Conservation (phyloP, 306 rosid species). For the Lablab purpureus region DNA sequence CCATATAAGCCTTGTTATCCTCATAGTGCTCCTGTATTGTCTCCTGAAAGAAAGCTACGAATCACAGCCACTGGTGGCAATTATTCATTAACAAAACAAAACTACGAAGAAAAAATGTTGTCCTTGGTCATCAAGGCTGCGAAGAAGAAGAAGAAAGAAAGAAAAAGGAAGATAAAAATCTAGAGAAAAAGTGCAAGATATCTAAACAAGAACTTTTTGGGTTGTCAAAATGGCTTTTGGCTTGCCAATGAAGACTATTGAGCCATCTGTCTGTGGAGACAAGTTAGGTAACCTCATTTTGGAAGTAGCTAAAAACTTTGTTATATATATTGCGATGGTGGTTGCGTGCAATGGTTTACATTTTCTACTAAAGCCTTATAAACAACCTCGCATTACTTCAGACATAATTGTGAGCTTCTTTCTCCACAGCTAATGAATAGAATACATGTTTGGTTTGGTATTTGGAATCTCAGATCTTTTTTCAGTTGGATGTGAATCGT, state of each 20-base stretch:
- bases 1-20: constrained; percentile 45
- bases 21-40: constrained; percentile 58
- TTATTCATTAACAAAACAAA: constrained; percentile 34
- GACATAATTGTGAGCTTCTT: constrained; percentile 68
- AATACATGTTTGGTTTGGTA: too few relatives aligned
- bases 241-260: not conserved
- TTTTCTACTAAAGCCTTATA: constrained; percentile 60
- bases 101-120: not conserved
- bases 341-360: constrained; percentile 66
- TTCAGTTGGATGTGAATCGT: too few relatives aligned
- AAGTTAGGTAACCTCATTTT: constrained; percentile 47
- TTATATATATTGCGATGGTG: constrained; percentile 65
- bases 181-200: not conserved
- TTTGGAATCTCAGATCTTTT: too few relatives aligned
- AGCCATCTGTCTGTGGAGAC: constrained; percentile 46
- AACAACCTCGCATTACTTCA: constrained; percentile 78
- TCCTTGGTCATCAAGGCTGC: constrained; percentile 9
- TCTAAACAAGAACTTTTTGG: not conserved
- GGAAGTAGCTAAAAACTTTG: constrained; percentile 49
- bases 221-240: constrained; percentile 32
- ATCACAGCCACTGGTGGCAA: constrained; percentile 55
- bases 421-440: not conserved
- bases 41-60: constrained; percentile 65
- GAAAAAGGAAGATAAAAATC: not conserved
- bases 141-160: not conserved